Conservation (phyloP, 495 filamentous ascomycete species). For the Aspergillus ellipticus region DNA sequence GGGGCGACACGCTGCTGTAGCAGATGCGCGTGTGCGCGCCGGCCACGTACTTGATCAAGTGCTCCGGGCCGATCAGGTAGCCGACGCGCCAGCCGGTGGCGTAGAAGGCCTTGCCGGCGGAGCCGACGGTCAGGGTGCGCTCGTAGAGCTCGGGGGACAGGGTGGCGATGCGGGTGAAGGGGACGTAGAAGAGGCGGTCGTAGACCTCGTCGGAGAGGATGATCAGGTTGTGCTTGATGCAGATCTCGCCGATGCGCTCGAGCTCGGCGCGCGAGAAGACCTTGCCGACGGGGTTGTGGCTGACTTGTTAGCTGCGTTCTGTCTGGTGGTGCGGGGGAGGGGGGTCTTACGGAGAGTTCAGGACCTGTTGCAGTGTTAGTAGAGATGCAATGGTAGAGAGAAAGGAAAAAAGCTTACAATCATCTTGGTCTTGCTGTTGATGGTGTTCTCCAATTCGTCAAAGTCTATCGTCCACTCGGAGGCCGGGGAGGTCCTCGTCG, state of each 20-base stretch:
- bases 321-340: background rate
- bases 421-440: slow-evolving; percentile 88
- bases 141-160: slow-evolving; percentile 81
- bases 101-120: slow-evolving; percentile 97
- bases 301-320: slow-evolving; percentile 25
- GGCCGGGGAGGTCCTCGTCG: slow-evolving; percentile 72
- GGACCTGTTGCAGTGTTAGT: slow-evolving; percentile 28
- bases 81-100: slow-evolving; percentile 95
- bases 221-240: slow-evolving; percentile 88
- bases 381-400: background rate
- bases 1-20: slow-evolving; percentile 86
- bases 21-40: slow-evolving; percentile 95
- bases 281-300: slow-evolving; percentile 97
- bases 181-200: slow-evolving; percentile 89
- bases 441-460: slow-evolving; percentile 73
- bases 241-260: slow-evolving; percentile 81
- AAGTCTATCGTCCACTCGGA: slow-evolving; percentile 87
- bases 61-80: slow-evolving; percentile 85
- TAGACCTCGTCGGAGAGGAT: slow-evolving; percentile 97
- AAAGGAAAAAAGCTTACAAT: no score
- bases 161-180: slow-evolving; percentile 88
- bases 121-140: slow-evolving; percentile 88
- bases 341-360: slow-evolving; percentile 41
- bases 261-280: slow-evolving; percentile 83
- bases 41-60: slow-evolving; percentile 87